These are phyloP conservation scores for Meyerozyma smithsonii DNA, from an alignment of 1,139 yeast genomes.

Conservation along the genomic window DNA sequence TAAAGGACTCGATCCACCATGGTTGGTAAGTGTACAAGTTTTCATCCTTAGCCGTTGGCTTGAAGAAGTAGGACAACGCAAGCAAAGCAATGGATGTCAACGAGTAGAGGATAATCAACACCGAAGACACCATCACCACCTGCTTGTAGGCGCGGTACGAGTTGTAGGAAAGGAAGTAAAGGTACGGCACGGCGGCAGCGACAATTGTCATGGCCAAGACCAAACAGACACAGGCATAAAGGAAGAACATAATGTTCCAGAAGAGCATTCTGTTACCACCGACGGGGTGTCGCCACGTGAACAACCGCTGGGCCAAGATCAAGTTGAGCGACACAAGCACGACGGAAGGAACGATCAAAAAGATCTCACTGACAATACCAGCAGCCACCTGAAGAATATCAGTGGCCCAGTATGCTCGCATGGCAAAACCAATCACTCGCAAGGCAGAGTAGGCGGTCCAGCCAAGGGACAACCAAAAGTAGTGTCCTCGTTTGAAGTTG, in stretches of 20 bases:
- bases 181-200: constrained; percentile 33
- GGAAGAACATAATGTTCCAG: constrained; percentile 29
- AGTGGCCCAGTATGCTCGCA: constrained; percentile 27
- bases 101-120: constrained; percentile 30
- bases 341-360: constrained; percentile 31
- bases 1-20: constrained; percentile 45
- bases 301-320: constrained; percentile 38
- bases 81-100: constrained; percentile 33
- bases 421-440: constrained; percentile 28
- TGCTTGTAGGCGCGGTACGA: constrained; percentile 22
- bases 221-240: constrained; percentile 27
- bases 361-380: constrained; percentile 31
- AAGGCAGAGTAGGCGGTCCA: constrained; percentile 28
- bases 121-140: constrained; percentile 27
- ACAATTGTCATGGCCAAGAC: constrained; percentile 30
- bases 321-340: constrained; percentile 34
- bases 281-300: constrained; percentile 46
- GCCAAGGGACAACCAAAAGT: constrained; percentile 28
- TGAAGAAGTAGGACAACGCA: constrained; percentile 35
- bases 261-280: constrained; percentile 38
- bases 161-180: constrained; percentile 21
- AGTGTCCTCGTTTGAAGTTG: constrained; percentile 32
- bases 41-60: constrained; percentile 40
- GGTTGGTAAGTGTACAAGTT: constrained; percentile 42
- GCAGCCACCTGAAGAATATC: constrained; percentile 20